These are phyloP conservation scores for Parathielavia appendiculata DNA, from an alignment of 495 filamentous ascomycete genomes.

Conservation along the genomic window DNA sequence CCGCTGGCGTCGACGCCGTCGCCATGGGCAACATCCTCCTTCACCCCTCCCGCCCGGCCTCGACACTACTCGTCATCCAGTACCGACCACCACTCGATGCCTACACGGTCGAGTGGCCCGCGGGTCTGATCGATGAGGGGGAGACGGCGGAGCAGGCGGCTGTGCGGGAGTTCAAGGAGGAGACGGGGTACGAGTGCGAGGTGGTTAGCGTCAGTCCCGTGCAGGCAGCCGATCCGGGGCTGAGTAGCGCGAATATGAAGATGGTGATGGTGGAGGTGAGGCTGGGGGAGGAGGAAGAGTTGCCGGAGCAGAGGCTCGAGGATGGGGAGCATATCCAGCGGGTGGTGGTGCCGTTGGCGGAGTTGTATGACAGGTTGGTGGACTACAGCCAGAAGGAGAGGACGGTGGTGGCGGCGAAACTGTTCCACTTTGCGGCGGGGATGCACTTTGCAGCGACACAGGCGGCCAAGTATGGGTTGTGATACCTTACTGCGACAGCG, in stretches of 20 bases:
- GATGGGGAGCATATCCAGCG: slow-evolving; percentile 81
- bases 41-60: slow-evolving; percentile 43
- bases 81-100: slow-evolving; percentile 77
- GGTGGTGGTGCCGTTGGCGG: slow-evolving; percentile 63
- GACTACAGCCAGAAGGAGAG: slow-evolving; percentile 39
- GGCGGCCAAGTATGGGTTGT: slow-evolving; percentile 30
- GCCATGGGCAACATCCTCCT: slow-evolving; percentile 52
- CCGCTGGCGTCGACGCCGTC: slow-evolving; percentile 50
- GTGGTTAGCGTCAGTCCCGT: slow-evolving; percentile 33
- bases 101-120: slow-evolving; percentile 75
- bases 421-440: slow-evolving; percentile 43
- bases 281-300: slow-evolving; percentile 52
- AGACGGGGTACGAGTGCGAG: slow-evolving; percentile 67
- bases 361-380: slow-evolving; percentile 47
- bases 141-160: slow-evolving; percentile 76
- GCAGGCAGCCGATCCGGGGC: slow-evolving; percentile 52
- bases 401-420: slow-evolving; percentile 37
- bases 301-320: slow-evolving; percentile 64
- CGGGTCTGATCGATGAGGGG: slow-evolving; percentile 72
- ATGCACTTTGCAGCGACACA: slow-evolving; percentile 40
- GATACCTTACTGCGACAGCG: neutral
- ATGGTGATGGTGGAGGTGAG: slow-evolving; percentile 76
- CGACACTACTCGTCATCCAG: slow-evolving; percentile 51
- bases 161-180: slow-evolving; percentile 79
- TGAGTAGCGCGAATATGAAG: slow-evolving; percentile 75